These are phyloP conservation scores for Cytidiella melzeri DNA, from an alignment of 768 basidiomycete genomes.

Conservation along the genomic window DNA sequence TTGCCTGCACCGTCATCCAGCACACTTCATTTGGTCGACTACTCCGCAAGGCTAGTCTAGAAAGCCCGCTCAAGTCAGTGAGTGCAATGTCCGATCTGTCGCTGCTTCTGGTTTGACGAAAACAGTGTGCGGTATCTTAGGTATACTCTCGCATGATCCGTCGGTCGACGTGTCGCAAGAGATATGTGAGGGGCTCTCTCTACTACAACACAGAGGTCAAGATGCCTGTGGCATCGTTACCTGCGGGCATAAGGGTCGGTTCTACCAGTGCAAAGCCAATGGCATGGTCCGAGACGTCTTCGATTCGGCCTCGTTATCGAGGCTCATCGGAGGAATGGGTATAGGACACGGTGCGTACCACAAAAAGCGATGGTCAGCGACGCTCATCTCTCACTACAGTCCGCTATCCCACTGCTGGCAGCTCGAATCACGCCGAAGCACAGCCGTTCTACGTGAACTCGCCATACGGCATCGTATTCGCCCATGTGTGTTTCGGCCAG, in stretches of 20 bases:
- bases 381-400: constrained; percentile 43
- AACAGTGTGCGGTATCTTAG: constrained; percentile 89
- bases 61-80: constrained; percentile 19
- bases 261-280: constrained; percentile 98
- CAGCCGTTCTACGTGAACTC: constrained; percentile 99
- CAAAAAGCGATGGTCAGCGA: neutral
- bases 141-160: constrained; percentile 78
- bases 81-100: constrained; percentile 11
- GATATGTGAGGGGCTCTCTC: constrained; percentile 90
- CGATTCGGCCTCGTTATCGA: constrained; percentile 69
- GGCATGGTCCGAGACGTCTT: constrained; percentile 99
- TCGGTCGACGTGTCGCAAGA: constrained; percentile 72
- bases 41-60: neutral
- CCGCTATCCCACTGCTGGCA: constrained; percentile 96
- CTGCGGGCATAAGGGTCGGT: constrained; percentile 88
- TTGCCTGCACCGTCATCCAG: neutral
- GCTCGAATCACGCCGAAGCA: constrained; percentile 93
- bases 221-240: constrained; percentile 98
- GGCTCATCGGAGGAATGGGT: constrained; percentile 91
- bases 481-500: constrained; percentile 61
- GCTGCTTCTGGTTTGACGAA: constrained; percentile 7
- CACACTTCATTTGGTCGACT: neutral
- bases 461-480: constrained; percentile 98
- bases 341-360: constrained; percentile 83
- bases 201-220: constrained; percentile 95